phyloP scores from a whole-genome alignment of 169 alveolate species.

The Besnoitia besnoiti region DNA sequence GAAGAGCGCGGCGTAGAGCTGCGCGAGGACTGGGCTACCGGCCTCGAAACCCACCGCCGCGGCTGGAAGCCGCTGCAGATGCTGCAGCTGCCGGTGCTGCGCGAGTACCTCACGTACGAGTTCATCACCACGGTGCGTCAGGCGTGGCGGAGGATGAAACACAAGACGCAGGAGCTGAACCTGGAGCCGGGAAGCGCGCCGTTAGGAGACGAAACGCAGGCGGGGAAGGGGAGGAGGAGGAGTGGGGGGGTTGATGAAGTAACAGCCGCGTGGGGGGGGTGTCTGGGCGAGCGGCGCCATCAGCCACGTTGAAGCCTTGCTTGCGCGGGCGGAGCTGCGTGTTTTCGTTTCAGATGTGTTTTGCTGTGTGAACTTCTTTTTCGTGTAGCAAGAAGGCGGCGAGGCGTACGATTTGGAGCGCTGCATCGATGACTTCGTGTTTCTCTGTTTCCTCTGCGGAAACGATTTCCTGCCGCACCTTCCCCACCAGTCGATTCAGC shows the following conservation, averaged over 20 bases:
- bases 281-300: too few species aligned
- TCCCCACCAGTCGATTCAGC: slow-evolving; percentile 91
- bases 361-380: background rate
- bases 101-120: slow-evolving; percentile 78
- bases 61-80: slow-evolving; percentile 85
- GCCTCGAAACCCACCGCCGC: slow-evolving; percentile 3
- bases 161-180: background rate
- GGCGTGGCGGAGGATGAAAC: background rate
- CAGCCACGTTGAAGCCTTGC: too few species aligned
- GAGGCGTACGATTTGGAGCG: slow-evolving; percentile 90
- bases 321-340: too few species aligned
- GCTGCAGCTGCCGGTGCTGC: slow-evolving; percentile 80
- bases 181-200: background rate
- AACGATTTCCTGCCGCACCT: slow-evolving; percentile 97
- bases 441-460: slow-evolving; percentile 92
- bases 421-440: slow-evolving; percentile 95
- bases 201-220: background rate
- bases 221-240: background rate
- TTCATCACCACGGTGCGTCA: background rate
- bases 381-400: background rate
- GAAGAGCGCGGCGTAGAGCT: background rate
- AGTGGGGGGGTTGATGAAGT: too few species aligned
- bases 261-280: too few species aligned
- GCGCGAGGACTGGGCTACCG: background rate
- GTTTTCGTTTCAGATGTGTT: background rate